phyloP scores from a whole-genome alignment of 208 protist species.

The Spironucleus salmonicida region DNA sequence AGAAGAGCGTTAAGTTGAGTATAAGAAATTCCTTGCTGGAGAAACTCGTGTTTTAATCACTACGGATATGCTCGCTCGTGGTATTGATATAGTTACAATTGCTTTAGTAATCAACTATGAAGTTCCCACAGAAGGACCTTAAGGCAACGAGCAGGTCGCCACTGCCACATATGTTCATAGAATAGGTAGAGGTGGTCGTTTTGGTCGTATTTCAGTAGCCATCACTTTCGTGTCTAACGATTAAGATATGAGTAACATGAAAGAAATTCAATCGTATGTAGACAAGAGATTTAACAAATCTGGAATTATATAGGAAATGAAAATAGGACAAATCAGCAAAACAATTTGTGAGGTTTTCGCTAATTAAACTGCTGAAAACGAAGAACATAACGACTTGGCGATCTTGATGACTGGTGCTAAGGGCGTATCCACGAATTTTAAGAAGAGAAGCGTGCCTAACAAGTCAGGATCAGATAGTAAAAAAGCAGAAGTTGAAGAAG shows the following conservation, averaged over 20 bases:
- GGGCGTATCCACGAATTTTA: no score
- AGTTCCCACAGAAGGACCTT: neutral
- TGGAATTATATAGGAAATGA: no score
- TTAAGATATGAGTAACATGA: neutral
- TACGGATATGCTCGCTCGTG: conserved; percentile 17
- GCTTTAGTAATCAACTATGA: conserved; percentile 12
- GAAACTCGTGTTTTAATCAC: conserved; percentile 2
- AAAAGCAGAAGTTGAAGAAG: no score
- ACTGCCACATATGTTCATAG: conserved; percentile 8
- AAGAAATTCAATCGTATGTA: neutral
- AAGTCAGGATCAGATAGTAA: no score
- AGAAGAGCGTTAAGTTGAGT: neutral
- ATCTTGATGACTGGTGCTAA: no score
- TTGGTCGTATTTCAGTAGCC: neutral
- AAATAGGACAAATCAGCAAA: no score
- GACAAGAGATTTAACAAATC: no score
- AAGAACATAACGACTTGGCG: no score
- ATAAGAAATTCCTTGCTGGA: neutral
- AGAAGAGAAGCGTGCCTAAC: no score
- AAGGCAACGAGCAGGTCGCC: no score
- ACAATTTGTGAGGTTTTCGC: no score
- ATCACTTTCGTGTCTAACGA: neutral
- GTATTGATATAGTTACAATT: conserved; percentile 1
- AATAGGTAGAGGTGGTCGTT: conserved; percentile 16
- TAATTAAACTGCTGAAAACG: no score